Evolutionary conservation across 176 grass and related monocot genomes (phyloP), one percentile per base, ranked within the genome.

Genomic region (Carex cristatella): DNA sequence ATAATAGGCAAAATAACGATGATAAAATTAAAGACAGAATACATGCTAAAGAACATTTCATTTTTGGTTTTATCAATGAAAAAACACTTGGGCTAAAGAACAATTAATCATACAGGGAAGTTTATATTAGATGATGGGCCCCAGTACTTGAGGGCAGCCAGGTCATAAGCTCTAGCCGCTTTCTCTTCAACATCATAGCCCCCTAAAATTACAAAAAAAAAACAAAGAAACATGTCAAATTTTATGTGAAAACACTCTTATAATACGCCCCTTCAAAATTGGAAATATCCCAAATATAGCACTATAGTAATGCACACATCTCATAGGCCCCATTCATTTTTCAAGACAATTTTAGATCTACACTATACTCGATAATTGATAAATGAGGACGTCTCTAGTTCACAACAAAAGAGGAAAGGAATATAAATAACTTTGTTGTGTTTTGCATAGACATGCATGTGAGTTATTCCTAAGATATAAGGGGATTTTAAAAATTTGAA

Each of bases 131-230:
- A 92, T 3, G 93, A 89, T 80, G 88, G 42, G n/a, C 96, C 96
- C 96, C 96, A 99, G 56, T 99, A 99, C 86, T 95, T 99, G 59
- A 99, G 80, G 33, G 96, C 93, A 60, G 93, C 93, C 69, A 95
- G 88, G 91, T 99, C 96, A 87, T 99, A 99, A 79, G 96, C 83
- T 88, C 91, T 99, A 64, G 96, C 93, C 79, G 96, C 96, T 81
- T 99, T 99, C 44, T 95, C 96, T 92, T 99, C 96, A 69, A 65
- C 92, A 42, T 99, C 96, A 74, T 99, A 99, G 58, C 96, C 96
- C 84, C 96, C 96, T 99, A 87, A 71, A 53, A 12, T 67, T 74
- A 58, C 53, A 89, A 51, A 2, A 19, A 79, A 84, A 23, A 91
- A 84, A 30, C 89, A 49, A 3, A 19, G 74, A 86, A 30, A 69